A percentile compares a stretch with the other conserved stretches of the same genome.
Evolutionary conservation across 2,329 filamentous ascomycete species (phyloP).

Genomic region (Colletotrichum horii): DNA sequence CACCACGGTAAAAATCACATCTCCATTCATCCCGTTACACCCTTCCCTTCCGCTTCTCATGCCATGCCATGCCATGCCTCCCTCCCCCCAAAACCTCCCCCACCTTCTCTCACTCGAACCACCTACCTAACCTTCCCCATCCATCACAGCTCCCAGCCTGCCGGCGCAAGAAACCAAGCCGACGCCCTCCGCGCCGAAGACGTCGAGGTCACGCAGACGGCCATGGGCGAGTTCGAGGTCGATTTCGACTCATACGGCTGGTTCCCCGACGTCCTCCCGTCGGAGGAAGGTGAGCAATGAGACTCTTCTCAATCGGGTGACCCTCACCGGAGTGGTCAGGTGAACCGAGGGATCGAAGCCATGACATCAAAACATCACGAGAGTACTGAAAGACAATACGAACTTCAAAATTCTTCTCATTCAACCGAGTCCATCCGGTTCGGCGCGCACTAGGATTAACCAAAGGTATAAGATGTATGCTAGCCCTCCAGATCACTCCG

Average conservation of each 20-base stretch:
- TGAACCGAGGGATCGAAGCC: background rate
- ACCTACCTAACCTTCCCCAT: background rate
- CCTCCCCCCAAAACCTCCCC: background rate
- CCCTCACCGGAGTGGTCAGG: no score
- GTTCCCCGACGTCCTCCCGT: constrained; percentile 59
- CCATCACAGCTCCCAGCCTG: constrained; percentile 49
- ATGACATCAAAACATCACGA: background rate
- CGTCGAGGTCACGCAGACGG: constrained; percentile 52
- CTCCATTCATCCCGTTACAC: no score
- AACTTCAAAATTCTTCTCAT: constrained; percentile 4
- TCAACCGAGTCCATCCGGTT: constrained; percentile 2
- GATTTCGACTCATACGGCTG: constrained; percentile 59
- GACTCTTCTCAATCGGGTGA: background rate
- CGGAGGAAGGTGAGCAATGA: constrained; percentile 35
- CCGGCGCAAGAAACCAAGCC: constrained; percentile 55
- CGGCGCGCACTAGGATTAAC: constrained; percentile 11
- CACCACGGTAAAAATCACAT: constrained; percentile 66
- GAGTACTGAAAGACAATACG: background rate
- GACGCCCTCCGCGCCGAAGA: constrained; percentile 55
- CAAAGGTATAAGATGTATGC: constrained; percentile 9
- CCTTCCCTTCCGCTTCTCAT: no score
- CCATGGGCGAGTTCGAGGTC: constrained; percentile 57
- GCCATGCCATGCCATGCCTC: no score
- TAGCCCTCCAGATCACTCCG: background rate
- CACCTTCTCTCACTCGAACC: background rate